These are phyloP conservation scores for Calcarisporium arbuscula DNA, from an alignment of 2,329 filamentous ascomycete species.

Conservation along the genomic window DNA sequence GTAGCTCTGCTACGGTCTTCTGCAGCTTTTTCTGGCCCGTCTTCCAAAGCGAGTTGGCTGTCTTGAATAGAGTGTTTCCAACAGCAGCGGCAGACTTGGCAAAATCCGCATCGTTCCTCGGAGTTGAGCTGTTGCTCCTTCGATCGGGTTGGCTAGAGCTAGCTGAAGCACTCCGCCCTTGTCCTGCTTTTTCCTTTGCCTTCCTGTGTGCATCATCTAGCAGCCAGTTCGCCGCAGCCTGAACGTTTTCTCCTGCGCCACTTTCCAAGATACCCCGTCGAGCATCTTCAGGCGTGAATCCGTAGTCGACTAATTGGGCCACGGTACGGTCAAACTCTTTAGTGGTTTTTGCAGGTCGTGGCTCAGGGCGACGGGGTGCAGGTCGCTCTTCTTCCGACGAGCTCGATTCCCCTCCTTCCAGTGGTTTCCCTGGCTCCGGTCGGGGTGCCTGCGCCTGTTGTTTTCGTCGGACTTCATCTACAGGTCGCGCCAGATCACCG, in stretches of 20 bases:
- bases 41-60: slow-evolving; percentile 93
- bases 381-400: slow-evolving; percentile 35
- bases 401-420: slow-evolving; percentile 42
- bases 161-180: slow-evolving; percentile 19
- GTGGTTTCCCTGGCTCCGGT: slow-evolving; percentile 49
- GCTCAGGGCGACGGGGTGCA: slow-evolving; percentile 14
- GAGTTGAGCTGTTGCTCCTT: slow-evolving; percentile 46
- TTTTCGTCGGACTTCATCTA: slow-evolving; percentile 54
- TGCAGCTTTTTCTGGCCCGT: slow-evolving; percentile 88
- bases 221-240: slow-evolving; percentile 82
- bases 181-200: slow-evolving; percentile 61
- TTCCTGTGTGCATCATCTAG: slow-evolving; percentile 86
- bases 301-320: slow-evolving; percentile 89
- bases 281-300: slow-evolving; percentile 83
- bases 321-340: slow-evolving; percentile 66
- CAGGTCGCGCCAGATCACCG: slow-evolving; percentile 57
- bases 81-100: slow-evolving; percentile 76
- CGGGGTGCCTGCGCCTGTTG: slow-evolving; percentile 29
- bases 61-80: slow-evolving; percentile 81
- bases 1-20: slow-evolving; percentile 84
- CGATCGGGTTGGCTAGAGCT: slow-evolving; percentile 16
- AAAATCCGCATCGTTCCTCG: slow-evolving; percentile 61
- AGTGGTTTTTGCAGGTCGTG: slow-evolving; percentile 19
- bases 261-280: slow-evolving; percentile 72
- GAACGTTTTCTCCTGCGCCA: slow-evolving; percentile 71